Evolutionary conservation across 768 basidiomycete genomes (phyloP).

Genomic region (Boletellus ananas): DNA sequence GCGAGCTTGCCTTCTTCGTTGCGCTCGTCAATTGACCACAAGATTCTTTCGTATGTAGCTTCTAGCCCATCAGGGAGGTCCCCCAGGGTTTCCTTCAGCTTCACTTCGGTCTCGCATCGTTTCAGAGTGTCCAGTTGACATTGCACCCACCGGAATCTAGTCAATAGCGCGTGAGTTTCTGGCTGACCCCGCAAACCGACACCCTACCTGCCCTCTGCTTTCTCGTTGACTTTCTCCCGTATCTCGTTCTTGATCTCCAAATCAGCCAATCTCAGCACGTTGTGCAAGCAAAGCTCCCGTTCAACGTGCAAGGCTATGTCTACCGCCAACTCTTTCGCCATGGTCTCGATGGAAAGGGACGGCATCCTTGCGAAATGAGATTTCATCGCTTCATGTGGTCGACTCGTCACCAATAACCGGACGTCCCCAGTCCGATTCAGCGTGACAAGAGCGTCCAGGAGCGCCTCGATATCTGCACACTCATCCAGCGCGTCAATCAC

Average conservation of each 20-base stretch:
- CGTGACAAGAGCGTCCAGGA: background rate
- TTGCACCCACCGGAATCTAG: constrained; percentile 1
- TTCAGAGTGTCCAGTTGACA: background rate
- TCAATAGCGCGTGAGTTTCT: background rate
- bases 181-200: background rate
- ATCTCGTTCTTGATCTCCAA: background rate
- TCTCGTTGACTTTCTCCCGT: background rate
- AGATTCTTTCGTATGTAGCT: background rate
- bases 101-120: background rate
- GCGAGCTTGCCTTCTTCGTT: background rate
- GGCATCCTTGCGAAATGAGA: background rate
- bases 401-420: background rate
- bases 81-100: background rate
- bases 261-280: background rate
- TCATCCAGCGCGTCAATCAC: constrained; percentile 6
- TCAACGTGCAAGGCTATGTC: background rate
- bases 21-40: background rate
- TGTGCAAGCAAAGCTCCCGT: background rate
- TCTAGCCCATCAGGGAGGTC: background rate
- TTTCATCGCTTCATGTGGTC: background rate
- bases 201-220: background rate
- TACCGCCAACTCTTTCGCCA: background rate
- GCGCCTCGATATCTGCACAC: background rate
- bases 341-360: background rate
- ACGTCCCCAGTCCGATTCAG: background rate